Percentiles rank a stretch among this genome's conserved stretches.
Evolutionary conservation across 129 eudicot species (phyloP).

Genomic region (Chrysanthemum lavandulifolium): DNA sequence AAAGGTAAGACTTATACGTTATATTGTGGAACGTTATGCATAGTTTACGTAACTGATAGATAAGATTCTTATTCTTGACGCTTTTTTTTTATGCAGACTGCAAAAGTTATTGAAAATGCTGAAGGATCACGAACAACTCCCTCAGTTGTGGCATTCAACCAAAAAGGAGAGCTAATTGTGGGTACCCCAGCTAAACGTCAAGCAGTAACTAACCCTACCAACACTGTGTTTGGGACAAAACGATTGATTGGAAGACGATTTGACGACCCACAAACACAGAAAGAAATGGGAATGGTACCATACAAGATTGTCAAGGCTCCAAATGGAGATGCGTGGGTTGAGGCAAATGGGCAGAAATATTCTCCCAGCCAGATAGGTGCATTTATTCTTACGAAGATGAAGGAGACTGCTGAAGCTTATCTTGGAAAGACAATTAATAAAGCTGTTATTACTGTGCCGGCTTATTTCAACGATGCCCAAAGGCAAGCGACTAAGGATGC

Average conservation of each 20-base stretch:
- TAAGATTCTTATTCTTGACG: background rate
- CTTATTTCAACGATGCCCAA: conserved; percentile 90
- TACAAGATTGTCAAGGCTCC: conserved; percentile 78
- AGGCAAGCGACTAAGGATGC: conserved; percentile 95
- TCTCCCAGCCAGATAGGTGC: conserved; percentile 94
- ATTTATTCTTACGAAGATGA: conserved; percentile 78
- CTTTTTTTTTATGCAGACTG: conserved; percentile 43
- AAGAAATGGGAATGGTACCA: conserved; percentile 88
- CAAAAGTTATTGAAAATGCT: conserved; percentile 87
- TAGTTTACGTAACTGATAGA: background rate
- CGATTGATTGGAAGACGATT: conserved; percentile 76
- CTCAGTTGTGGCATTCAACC: conserved; percentile 87
- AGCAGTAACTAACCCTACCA: conserved; percentile 86
- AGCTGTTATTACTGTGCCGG: conserved; percentile 85
- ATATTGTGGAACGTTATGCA: background rate
- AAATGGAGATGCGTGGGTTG: conserved; percentile 96
- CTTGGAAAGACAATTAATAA: conserved; percentile 71
- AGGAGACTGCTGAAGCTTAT: conserved; percentile 91
- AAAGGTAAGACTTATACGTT: background rate
- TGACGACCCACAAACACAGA: conserved; percentile 77
- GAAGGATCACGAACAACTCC: conserved; percentile 97
- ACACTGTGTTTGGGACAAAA: conserved; percentile 77
- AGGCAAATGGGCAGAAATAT: conserved; percentile 78
- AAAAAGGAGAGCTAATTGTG: conserved; percentile 83
- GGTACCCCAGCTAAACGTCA: conserved; percentile 96